Base-by-base conservation (phyloP, 257 asterid species). In the Primulina tabacum region DNA sequence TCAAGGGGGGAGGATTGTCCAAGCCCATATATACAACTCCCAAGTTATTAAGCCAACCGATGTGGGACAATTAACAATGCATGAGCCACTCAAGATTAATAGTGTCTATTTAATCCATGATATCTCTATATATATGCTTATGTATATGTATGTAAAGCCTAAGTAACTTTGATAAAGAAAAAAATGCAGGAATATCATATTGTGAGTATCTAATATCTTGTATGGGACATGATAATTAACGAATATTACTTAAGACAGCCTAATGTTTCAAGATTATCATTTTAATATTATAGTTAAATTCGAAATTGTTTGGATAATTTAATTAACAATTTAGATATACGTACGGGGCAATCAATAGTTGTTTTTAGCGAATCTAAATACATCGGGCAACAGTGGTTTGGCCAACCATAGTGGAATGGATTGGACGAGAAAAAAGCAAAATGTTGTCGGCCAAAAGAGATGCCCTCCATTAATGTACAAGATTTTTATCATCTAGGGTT, bases 381-480 rank as follows among this genome's bases (percentile, higher is more conserved):
- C 55, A 43, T 43, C 55, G 14, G 57, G 60, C 72, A 75, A 67
- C 73, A 67, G 65, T 56, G 66, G 17, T 21, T 58, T 71, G 57
- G 63, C 77, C 79, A 62, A 67, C 64, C 61, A 67, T 70, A 78
- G 79, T 78, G 74, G 76, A 67, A 73, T 55, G 64, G 33, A 73
- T 73, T 69, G 33, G 68, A 78, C 30, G 57, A 70, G 71, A 16
- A 43, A 65, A 74, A 74, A 78, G 76, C 75, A 78, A 71, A 37
- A 71, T 59, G 76, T 57, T 78, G 82, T 78, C 79, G 82, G 79
- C 75, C 79, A 75, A 78, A 78, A 78, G 77, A 53, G 32, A 37
- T 34, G 43, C 76, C 56, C 62, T 70, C 76, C 62, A 55, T 60
- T 70, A 65, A 63, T 28, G 59, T 50, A 50, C 20, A 70, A 73